Percentiles rank a stretch among this genome's conserved stretches.
These are phyloP conservation scores for Blastobotrys elegans DNA, from an alignment of 1,139 yeast genomes.

Conservation along the genomic window DNA sequence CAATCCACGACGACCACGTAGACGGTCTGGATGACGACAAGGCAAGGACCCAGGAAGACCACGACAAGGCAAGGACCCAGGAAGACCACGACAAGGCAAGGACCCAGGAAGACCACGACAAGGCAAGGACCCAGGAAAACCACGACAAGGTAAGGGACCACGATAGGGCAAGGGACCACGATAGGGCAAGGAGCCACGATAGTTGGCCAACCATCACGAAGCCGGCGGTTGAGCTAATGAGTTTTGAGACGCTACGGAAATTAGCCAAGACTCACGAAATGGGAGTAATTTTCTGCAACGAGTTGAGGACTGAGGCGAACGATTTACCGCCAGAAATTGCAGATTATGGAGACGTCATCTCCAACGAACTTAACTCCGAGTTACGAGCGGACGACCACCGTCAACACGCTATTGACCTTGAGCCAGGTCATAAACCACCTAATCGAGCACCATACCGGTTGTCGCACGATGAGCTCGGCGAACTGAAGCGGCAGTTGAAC, in stretches of 20 bases:
- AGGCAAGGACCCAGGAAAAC: neutral
- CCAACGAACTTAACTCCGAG: neutral
- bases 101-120: neutral
- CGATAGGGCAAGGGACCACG: neutral
- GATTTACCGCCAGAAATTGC: neutral
- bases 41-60: neutral
- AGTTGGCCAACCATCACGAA: no score
- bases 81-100: neutral
- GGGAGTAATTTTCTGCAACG: neutral
- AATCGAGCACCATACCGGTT: neutral
- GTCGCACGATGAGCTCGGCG: neutral
- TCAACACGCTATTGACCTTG: neutral
- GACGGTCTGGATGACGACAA: neutral
- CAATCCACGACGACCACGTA: no score
- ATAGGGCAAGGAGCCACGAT: no score
- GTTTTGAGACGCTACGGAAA: no score
- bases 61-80: neutral
- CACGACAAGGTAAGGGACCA: neutral
- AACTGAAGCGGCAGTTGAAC: neutral
- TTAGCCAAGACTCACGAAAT: neutral
- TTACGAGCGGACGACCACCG: neutral
- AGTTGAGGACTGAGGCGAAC: neutral
- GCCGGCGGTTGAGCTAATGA: no score
- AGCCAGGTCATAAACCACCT: neutral
- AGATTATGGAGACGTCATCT: neutral